Evolutionary conservation across 2,329 filamentous ascomycete genomes (phyloP).

Genomic region (Diaporthe vexans): DNA sequence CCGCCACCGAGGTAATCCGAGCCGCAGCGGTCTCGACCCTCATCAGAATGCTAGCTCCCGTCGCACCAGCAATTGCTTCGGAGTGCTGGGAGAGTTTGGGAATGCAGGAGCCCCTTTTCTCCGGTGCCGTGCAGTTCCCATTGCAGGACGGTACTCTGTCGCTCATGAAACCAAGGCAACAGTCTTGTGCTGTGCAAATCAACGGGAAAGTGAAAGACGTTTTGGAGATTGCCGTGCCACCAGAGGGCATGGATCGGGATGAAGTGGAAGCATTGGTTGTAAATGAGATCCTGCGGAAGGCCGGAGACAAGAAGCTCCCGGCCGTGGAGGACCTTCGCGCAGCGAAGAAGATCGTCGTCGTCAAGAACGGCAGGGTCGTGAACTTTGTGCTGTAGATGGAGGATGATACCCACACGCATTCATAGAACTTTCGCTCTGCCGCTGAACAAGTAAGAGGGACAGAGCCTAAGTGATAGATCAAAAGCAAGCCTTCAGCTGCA

Average conservation of each 20-base stretch:
- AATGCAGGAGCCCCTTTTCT: slow-evolving; percentile 56
- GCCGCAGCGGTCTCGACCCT: slow-evolving; percentile 68
- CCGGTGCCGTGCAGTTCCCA: slow-evolving; percentile 70
- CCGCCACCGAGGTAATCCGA: slow-evolving; percentile 59
- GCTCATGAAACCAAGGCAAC: slow-evolving; percentile 63
- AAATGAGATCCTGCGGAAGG: slow-evolving; percentile 70
- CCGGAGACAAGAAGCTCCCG: slow-evolving; percentile 70
- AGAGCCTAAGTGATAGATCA: not conserved
- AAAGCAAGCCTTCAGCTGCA: slow-evolving; percentile 12
- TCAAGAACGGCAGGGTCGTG: slow-evolving; percentile 76
- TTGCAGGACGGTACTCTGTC: slow-evolving; percentile 63
- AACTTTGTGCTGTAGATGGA: slow-evolving; percentile 75
- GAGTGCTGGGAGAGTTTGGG: slow-evolving; percentile 80
- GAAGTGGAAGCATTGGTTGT: slow-evolving; percentile 73
- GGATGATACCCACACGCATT: slow-evolving; percentile 38
- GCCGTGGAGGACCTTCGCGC: slow-evolving; percentile 61
- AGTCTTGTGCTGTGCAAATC: slow-evolving; percentile 78
- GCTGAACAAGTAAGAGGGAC: not conserved
- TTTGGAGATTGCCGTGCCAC: slow-evolving; percentile 71
- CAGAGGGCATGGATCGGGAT: slow-evolving; percentile 55
- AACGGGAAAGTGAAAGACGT: slow-evolving; percentile 83
- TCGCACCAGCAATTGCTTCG: slow-evolving; percentile 84
- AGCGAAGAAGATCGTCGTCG: slow-evolving; percentile 76
- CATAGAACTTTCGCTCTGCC: not conserved
- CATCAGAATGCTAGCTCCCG: slow-evolving; percentile 81